Base-by-base conservation (phyloP, 2,329 filamentous ascomycete genomes). In the Pyrenochaeta sp. region DNA sequence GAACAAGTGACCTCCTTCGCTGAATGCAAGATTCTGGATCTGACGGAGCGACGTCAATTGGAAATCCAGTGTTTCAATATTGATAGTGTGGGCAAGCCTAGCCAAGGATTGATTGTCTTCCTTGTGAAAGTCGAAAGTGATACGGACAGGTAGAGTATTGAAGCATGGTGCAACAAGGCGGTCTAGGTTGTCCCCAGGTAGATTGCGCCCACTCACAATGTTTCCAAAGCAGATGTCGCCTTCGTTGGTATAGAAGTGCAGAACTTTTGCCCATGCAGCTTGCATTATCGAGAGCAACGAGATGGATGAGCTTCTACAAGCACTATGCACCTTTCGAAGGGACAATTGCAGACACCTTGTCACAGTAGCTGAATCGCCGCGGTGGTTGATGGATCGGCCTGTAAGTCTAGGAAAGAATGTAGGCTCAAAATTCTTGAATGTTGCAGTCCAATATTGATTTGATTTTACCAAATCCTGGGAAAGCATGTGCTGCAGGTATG, bases 131-230 rank as follows among this genome's bases (percentile, higher is more conserved):
- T 80, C 75, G 9, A 90, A 56, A 29, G 85, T 76, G 14, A 86
- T 76, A 21, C 91, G 84, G 1, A 92, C 69, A 0, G 93, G 92
- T 11, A 97, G 76, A 0, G 93, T 96, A 69, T 97, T 97, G 80
- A 97, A 97, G 71, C 92, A 96, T 0, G 93, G 93, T 0, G 91
- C 92, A n/a, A 96, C 85, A 5, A 97, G 83, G 3, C 82, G 79
- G 32, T 93, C 87, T 10, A 94, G 79, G 0, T 83, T 84, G 5
- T 89, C 82, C 2, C 93, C 73, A 0, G 85, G 77, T 9, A 91
- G 70, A 0, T 87, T 88, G 7, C 93, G 86, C 1, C 93, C 92
- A 67, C 87, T 93, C 50, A 94, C 83, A 2, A 97, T 88, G 64
- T 91, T 95, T 0, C 94, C 93, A 67, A 97, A 97, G 71, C 91